Conservation (phyloP, 768 basidiomycete genomes). For the Pleurotus giganteus region DNA sequence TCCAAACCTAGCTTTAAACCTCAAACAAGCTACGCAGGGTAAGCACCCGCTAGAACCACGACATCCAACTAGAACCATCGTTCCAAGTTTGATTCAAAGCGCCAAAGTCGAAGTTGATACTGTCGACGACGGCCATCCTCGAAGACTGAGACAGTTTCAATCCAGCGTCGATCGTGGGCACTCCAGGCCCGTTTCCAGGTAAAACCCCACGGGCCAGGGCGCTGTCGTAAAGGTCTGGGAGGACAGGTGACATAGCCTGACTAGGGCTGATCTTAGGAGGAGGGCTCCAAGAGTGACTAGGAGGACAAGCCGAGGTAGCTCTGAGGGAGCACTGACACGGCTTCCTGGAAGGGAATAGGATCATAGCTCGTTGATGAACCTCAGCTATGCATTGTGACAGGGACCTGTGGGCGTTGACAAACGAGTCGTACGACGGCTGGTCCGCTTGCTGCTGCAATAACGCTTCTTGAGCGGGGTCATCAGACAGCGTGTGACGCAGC, state of each 20-base stretch:
- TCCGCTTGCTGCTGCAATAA: slow-evolving; percentile 16
- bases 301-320: slow-evolving; percentile 27
- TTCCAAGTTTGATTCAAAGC: slow-evolving; percentile 37
- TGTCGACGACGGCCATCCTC: slow-evolving; percentile 42
- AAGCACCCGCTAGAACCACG: slow-evolving; percentile 36
- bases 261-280: slow-evolving; percentile 28
- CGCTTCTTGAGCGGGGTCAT: slow-evolving; percentile 20
- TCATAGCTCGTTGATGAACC: slow-evolving; percentile 41
- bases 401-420: slow-evolving; percentile 37
- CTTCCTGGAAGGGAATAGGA: slow-evolving; percentile 41
- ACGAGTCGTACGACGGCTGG: slow-evolving; percentile 33
- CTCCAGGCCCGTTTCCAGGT: slow-evolving; percentile 25
- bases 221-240: slow-evolving; percentile 37
- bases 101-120: slow-evolving; percentile 47
- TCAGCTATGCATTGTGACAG: slow-evolving; percentile 47
- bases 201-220: slow-evolving; percentile 22
- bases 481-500: slow-evolving; percentile 32
- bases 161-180: slow-evolving; percentile 20
- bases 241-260: slow-evolving; percentile 31
- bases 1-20: no score
- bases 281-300: slow-evolving; percentile 45
- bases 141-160: slow-evolving; percentile 27
- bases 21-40: no score
- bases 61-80: slow-evolving; percentile 40
- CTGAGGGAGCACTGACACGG: slow-evolving; percentile 38